A percentile compares a stretch with the other conserved stretches of the same genome.
Conservation (phyloP, 768 basidiomycete species). For the Mrakia gelida region DNA sequence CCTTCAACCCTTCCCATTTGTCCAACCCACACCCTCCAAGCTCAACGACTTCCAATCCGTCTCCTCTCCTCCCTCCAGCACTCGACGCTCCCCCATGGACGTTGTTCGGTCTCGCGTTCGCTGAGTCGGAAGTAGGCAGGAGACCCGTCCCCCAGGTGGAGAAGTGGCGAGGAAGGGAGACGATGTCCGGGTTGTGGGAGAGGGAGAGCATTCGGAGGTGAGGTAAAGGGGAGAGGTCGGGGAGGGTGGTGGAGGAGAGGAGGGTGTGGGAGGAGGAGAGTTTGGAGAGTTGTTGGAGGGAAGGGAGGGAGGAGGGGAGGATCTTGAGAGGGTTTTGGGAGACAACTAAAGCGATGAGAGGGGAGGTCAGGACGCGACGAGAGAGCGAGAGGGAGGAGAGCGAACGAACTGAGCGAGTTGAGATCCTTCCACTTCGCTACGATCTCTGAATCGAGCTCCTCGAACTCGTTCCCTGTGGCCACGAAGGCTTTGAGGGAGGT, state of each 20-base stretch:
- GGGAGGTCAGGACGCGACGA: background rate
- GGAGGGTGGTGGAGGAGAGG: constrained; percentile 5
- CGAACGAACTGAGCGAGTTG: constrained; percentile 31
- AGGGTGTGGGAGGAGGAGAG: constrained; percentile 25
- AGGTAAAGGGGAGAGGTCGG: constrained; percentile 24
- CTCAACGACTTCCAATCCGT: constrained; percentile 32
- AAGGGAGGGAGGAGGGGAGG: constrained; percentile 24
- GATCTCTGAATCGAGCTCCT: constrained; percentile 6
- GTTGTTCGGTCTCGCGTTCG: constrained; percentile 21
- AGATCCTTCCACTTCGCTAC: constrained; percentile 3
- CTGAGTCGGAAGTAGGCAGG: background rate
- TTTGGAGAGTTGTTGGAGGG: constrained; percentile 21
- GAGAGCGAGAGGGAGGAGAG: background rate
- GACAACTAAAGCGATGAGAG: constrained; percentile 3
- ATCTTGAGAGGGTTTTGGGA: constrained; percentile 28
- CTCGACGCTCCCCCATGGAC: background rate
- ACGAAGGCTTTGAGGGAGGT: constrained; percentile 30
- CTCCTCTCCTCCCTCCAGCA: constrained; percentile 25
- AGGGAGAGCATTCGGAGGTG: constrained; percentile 29
- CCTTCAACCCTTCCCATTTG: constrained; percentile 16
- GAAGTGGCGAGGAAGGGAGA: constrained; percentile 21
- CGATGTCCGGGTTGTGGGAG: constrained; percentile 28
- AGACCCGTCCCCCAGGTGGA: constrained; percentile 28
- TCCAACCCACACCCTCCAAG: constrained; percentile 24
- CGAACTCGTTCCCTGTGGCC: constrained; percentile 26